Evolutionary conservation across 768 basidiomycete genomes (phyloP).

Genomic region (Tylopilus vinaceipallidus): DNA sequence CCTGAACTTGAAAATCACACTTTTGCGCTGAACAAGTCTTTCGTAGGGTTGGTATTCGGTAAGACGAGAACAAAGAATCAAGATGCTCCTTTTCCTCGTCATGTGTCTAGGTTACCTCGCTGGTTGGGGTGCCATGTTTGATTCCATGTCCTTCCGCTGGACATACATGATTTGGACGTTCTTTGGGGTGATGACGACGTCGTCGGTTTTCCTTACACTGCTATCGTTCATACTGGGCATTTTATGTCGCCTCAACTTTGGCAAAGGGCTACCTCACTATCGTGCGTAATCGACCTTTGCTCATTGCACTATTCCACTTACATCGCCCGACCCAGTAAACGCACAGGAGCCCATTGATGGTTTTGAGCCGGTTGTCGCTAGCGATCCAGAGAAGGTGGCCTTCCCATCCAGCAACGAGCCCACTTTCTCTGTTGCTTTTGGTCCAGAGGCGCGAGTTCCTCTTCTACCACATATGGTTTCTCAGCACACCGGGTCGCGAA

Average conservation of each 20-base stretch:
- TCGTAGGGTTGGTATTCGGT: slow-evolving; percentile 73
- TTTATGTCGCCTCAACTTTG: slow-evolving; percentile 71
- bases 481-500: slow-evolving; percentile 18
- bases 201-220: slow-evolving; percentile 57
- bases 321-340: slow-evolving; percentile 44
- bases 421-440: slow-evolving; percentile 47
- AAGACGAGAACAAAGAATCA: slow-evolving; percentile 58
- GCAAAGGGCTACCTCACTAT: slow-evolving; percentile 66
- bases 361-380: slow-evolving; percentile 32
- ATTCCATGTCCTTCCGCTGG: slow-evolving; percentile 71
- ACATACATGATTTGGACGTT: slow-evolving; percentile 72
- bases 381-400: slow-evolving; percentile 55
- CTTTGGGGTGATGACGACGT: slow-evolving; percentile 60
- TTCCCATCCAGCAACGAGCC: slow-evolving; percentile 58
- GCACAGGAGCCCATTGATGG: slow-evolving; percentile 50
- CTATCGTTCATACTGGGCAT: slow-evolving; percentile 59
- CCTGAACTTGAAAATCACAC: background rate
- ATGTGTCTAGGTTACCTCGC: slow-evolving; percentile 60
- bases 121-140: slow-evolving; percentile 74
- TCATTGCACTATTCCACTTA: background rate
- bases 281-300: slow-evolving; percentile 41
- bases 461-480: slow-evolving; percentile 39
- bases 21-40: background rate
- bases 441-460: slow-evolving; percentile 34
- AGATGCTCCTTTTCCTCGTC: slow-evolving; percentile 62